Conservation (phyloP, 768 basidiomycete genomes). For the Lentinus brumalis region DNA sequence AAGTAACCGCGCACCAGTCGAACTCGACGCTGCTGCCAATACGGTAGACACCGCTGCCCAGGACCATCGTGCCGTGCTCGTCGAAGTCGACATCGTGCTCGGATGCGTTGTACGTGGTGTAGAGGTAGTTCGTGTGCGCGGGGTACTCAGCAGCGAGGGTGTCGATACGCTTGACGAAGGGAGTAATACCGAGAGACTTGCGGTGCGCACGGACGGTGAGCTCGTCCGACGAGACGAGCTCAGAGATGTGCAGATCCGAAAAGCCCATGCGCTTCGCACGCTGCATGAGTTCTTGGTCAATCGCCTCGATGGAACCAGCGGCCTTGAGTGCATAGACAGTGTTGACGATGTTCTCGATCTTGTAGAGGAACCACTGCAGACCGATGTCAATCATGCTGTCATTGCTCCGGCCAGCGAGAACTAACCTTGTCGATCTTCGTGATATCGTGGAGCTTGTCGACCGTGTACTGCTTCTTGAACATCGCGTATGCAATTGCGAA, state of each 20-base stretch:
- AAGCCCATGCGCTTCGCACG: slow-evolving; percentile 95
- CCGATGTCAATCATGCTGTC: not conserved
- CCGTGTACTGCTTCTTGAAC: slow-evolving; percentile 89
- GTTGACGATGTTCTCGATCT: slow-evolving; percentile 97
- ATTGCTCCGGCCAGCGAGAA: not conserved
- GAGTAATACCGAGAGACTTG: slow-evolving; percentile 86
- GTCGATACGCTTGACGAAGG: slow-evolving; percentile 99
- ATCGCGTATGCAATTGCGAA: slow-evolving; percentile 98
- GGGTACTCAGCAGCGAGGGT: slow-evolving; percentile 99
- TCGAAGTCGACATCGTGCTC: slow-evolving; percentile 94
- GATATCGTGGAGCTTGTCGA: slow-evolving; percentile 87
- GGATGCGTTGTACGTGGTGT: slow-evolving; percentile 98
- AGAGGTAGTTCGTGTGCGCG: slow-evolving; percentile 98
- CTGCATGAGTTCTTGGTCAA: slow-evolving; percentile 77
- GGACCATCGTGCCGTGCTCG: slow-evolving; percentile 98
- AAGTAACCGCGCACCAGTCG: slow-evolving; percentile 99
- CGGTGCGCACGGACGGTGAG: slow-evolving; percentile 80
- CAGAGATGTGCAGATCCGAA: slow-evolving; percentile 89
- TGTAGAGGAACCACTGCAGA: slow-evolving; percentile 92
- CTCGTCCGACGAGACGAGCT: slow-evolving; percentile 73
- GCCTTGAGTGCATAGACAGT: slow-evolving; percentile 76
- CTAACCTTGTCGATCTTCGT: slow-evolving; percentile 96
- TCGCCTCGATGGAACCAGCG: slow-evolving; percentile 65
- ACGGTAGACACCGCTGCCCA: slow-evolving; percentile 96
- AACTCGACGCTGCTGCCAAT: slow-evolving; percentile 99